Conservation (phyloP, 1,284 basidiomycete genomes). For the Tremellales sp. region DNA sequence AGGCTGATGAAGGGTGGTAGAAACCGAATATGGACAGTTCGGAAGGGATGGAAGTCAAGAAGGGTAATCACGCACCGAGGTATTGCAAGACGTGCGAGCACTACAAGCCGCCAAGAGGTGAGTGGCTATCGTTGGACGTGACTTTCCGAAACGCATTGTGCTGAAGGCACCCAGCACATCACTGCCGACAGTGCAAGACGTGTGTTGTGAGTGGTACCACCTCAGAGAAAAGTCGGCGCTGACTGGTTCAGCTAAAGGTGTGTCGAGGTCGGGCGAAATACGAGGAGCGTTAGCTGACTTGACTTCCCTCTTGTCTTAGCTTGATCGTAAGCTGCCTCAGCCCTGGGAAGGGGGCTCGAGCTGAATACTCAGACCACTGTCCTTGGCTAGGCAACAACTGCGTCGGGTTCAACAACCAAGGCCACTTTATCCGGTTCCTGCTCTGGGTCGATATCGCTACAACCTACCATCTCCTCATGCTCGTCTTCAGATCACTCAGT, state of each 20-base stretch:
- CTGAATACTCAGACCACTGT: constrained; percentile 71
- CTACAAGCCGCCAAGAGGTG: constrained; percentile 52
- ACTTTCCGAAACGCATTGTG: background rate
- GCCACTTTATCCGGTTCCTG: constrained; percentile 86
- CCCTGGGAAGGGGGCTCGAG: constrained; percentile 7
- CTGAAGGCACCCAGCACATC: constrained; percentile 65
- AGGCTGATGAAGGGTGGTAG: constrained; percentile 48
- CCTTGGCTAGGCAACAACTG: constrained; percentile 45
- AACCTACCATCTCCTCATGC: constrained; percentile 72
- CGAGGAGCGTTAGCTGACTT: background rate
- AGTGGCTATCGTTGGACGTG: constrained; percentile 11
- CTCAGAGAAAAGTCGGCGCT: background rate
- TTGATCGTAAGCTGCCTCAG: constrained; percentile 25
- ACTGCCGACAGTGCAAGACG: constrained; percentile 79
- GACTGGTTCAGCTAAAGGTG: background rate
- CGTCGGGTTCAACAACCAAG: constrained; percentile 83
- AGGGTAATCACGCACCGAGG: constrained; percentile 68
- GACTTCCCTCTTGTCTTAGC: constrained; percentile 12
- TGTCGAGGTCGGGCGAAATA: constrained; percentile 55
- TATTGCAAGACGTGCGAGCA: constrained; percentile 69
- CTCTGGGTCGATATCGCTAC: constrained; percentile 77
- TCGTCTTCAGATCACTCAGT: constrained; percentile 61
- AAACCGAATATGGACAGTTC: constrained; percentile 64
- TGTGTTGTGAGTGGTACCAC: constrained; percentile 47
- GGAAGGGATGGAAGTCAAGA: constrained; percentile 82